These are phyloP conservation scores for Candida albicans DNA, from an alignment of 1,139 yeast species.

Conservation along the genomic window DNA sequence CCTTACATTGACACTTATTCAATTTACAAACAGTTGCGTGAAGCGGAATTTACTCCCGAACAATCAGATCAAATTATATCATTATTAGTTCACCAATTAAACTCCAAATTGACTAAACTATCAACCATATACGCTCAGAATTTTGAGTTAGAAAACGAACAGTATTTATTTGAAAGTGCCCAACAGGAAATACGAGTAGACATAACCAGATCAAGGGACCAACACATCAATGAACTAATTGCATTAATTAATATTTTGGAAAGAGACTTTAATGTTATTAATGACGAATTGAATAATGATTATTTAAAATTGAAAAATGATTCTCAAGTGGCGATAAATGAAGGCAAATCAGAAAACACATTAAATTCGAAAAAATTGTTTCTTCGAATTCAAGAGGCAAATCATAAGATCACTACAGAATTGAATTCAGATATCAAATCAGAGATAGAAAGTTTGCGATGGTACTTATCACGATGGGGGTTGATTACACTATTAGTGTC, in stretches of 20 bases:
- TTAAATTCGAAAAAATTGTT: conserved; percentile 70
- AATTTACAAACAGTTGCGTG: conserved; percentile 40
- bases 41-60: conserved; percentile 50
- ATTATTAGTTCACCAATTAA: conserved; percentile 50
- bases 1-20: conserved; percentile 54
- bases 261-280: conserved; percentile 65
- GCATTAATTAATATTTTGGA: conserved; percentile 69
- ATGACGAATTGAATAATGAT: conserved; percentile 76
- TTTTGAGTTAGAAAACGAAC: conserved; percentile 80
- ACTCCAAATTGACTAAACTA: conserved; percentile 56
- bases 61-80: conserved; percentile 58
- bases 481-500: conserved; percentile 56
- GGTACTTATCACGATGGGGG: conserved; percentile 94
- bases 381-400: conserved; percentile 76
- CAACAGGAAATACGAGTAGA: conserved; percentile 85
- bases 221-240: conserved; percentile 66
- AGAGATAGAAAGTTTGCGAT: conserved; percentile 83
- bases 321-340: conserved; percentile 80
- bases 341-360: conserved; percentile 83
- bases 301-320: conserved; percentile 69
- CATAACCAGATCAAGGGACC: conserved; percentile 69
- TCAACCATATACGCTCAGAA: conserved; percentile 60
- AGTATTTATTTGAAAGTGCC: conserved; percentile 88
- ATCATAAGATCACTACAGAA: conserved; percentile 82
- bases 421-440: conserved; percentile 80